Conservation (phyloP, 2,329 filamentous ascomycete species). For the Aspergillus quadrilineatus region DNA sequence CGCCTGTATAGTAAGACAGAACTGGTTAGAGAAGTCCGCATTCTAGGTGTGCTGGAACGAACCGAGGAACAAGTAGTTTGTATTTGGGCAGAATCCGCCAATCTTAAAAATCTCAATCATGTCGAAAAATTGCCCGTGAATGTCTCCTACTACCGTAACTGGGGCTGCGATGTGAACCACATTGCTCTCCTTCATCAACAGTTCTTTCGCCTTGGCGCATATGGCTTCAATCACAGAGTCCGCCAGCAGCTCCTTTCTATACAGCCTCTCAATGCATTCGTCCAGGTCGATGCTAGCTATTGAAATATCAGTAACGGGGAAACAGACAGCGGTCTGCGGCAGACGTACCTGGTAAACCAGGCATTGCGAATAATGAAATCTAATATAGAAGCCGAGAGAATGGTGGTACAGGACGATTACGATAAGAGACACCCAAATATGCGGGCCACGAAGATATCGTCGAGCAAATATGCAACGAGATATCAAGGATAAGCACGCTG, state of each 20-base stretch:
- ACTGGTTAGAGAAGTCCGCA: conserved; percentile 9
- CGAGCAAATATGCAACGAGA: background rate
- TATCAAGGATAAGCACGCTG: conserved; percentile 9
- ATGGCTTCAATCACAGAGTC: conserved; percentile 98
- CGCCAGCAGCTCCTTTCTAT: conserved; percentile 93
- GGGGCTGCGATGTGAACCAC: conserved; percentile 95
- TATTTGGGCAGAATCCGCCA: conserved; percentile 94
- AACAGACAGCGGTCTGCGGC: background rate
- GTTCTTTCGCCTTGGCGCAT: conserved; percentile 98
- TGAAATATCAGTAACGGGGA: conserved; percentile 12
- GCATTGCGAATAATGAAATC: conserved; percentile 34
- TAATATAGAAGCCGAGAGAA: background rate
- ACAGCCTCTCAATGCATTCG: conserved; percentile 94
- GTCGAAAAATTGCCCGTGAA: conserved; percentile 98
- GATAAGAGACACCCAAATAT: background rate
- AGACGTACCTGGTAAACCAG: conserved; percentile 45
- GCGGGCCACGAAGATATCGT: background rate
- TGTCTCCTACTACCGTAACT: conserved; percentile 96
- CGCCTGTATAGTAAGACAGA: conserved; percentile 56
- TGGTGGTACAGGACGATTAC: conserved; percentile 13
- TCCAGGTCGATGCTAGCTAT: conserved; percentile 94
- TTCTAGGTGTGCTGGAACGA: conserved; percentile 19
- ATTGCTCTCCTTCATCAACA: conserved; percentile 99
- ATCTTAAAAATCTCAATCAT: conserved; percentile 99
- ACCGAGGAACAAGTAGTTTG: conserved; percentile 98